Evolutionary conservation across 805 yeast species (phyloP), one percentile per base, ranked within the genome.

Genomic region (Ogataea methylovora): DNA sequence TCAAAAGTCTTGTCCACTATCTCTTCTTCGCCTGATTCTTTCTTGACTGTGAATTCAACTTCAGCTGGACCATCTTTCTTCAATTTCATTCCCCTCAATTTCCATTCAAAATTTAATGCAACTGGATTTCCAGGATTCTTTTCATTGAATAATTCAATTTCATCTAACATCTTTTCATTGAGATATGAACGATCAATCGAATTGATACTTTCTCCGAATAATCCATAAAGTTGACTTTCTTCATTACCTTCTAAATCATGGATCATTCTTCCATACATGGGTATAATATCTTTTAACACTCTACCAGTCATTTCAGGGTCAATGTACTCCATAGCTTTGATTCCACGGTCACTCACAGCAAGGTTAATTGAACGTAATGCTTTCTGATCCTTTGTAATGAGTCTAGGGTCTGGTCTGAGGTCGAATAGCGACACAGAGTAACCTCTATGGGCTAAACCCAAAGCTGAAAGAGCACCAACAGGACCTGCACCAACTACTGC

Each of bases 261-360:
- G 38, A 88, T 77, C 96, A 87, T 86, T 28, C 97, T 65, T 2
- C 95, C 96, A 27, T 71, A 61, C 90, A 88, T 84, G 2, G 96
- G 96, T 18, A 84, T 80, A 17, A 84, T 71, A 27, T 73, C 71
- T 22, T 63, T 58, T 40, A 82, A 49, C 2, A 86, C 67, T 18
- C 76, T 50, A 0, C 61, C 55, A 10, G 81, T 75, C 64, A 86
- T 64, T 11, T 61, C 67, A 1, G 59, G 52, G 50, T 82, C 87
- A 10, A 87, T 77, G 32, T 65, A 68, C 37, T 66, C 59, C 50
- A 88, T 57, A 0, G 95, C 82, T 19, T 68, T 60, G 36, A 86
- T 78, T 1, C 96, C 97, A 33, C 97, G 68, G 35, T 76, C 79
- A 31, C 90, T 78, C n/a, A 88, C 81, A 0, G 96, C 96, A 42